Percentiles rank a stretch among this genome's conserved stretches.
Conservation (phyloP, 108 stramenopile species). For the Cyclotella choctawhatcheeana region DNA sequence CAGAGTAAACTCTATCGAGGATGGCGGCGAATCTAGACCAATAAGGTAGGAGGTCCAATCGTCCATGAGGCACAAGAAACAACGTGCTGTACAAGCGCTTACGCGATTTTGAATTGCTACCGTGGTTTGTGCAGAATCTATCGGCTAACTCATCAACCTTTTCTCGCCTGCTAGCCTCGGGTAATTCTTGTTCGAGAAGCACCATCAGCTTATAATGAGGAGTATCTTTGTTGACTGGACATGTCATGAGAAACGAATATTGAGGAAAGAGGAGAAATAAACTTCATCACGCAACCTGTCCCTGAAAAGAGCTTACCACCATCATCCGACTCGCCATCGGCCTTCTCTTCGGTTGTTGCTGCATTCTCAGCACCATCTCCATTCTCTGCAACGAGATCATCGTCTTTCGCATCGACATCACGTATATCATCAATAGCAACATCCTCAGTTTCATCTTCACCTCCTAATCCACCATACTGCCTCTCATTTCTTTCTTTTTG, state of each 20-base stretch:
- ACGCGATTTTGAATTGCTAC: slow-evolving; percentile 76
- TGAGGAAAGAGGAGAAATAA: neutral
- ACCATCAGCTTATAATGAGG: slow-evolving; percentile 88
- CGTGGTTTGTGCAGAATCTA: slow-evolving; percentile 82
- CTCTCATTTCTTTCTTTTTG: slow-evolving; percentile 66
- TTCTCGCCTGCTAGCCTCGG: slow-evolving; percentile 87
- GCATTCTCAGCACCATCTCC: slow-evolving; percentile 43
- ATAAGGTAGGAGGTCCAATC: slow-evolving; percentile 89
- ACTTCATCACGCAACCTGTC: neutral
- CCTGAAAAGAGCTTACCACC: slow-evolving; percentile 20
- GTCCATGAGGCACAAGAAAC: slow-evolving; percentile 80
- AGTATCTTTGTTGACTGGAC: slow-evolving; percentile 72
- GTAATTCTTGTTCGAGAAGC: slow-evolving; percentile 91
- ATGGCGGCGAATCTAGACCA: slow-evolving; percentile 90
- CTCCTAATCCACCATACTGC: slow-evolving; percentile 64
- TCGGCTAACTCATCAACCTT: slow-evolving; percentile 91
- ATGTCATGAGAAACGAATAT: neutral
- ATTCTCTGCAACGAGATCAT: slow-evolving; percentile 57
- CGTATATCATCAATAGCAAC: slow-evolving; percentile 25
- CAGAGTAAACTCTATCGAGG: slow-evolving; percentile 76
- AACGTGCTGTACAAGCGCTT: slow-evolving; percentile 85
- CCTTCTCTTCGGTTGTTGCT: slow-evolving; percentile 20
- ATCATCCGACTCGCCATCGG: slow-evolving; percentile 38
- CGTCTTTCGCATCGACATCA: slow-evolving; percentile 38
- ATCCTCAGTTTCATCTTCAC: slow-evolving; percentile 28